These are phyloP conservation scores for Annulohypoxylon nitens DNA, from an alignment of 495 filamentous ascomycete genomes.

Conservation along the genomic window DNA sequence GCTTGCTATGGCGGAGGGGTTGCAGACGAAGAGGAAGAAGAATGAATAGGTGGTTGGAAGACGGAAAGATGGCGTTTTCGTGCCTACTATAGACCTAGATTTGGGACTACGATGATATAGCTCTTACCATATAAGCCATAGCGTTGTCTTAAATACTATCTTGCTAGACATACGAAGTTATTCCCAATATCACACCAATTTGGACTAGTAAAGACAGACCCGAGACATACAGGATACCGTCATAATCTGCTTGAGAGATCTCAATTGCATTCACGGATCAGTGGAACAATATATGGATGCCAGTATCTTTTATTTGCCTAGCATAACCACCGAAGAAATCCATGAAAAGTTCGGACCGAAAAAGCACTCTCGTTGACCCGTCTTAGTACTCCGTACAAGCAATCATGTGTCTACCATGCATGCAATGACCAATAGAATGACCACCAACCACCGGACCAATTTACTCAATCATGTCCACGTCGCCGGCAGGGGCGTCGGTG, in stretches of 20 bases:
- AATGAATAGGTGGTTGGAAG: slow-evolving; percentile 41
- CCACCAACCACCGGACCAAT: background rate
- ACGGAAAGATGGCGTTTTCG: background rate
- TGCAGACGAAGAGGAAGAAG: slow-evolving; percentile 60
- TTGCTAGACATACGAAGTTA: background rate
- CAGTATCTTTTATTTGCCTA: background rate
- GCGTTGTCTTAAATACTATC: background rate
- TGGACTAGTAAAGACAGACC: background rate
- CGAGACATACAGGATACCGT: background rate
- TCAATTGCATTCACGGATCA: background rate
- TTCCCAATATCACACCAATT: too few species aligned
- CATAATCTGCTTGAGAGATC: background rate
- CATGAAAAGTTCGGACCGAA: background rate
- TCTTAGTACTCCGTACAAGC: slow-evolving; percentile 7
- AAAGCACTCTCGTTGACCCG: slow-evolving; percentile 14
- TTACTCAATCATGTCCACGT: slow-evolving; percentile 60
- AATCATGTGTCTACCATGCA: slow-evolving; percentile 1
- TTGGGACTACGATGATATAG: background rate
- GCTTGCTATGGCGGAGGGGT: slow-evolving; percentile 59
- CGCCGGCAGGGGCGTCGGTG: slow-evolving; percentile 40
- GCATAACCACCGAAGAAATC: background rate
- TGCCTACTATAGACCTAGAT: background rate
- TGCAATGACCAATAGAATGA: background rate
- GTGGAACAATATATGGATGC: background rate
- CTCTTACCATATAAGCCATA: background rate